Evolutionary conservation across 2,329 filamentous ascomycete species (phyloP).

Genomic region (Paraphaeosphaeria sporulosa): DNA sequence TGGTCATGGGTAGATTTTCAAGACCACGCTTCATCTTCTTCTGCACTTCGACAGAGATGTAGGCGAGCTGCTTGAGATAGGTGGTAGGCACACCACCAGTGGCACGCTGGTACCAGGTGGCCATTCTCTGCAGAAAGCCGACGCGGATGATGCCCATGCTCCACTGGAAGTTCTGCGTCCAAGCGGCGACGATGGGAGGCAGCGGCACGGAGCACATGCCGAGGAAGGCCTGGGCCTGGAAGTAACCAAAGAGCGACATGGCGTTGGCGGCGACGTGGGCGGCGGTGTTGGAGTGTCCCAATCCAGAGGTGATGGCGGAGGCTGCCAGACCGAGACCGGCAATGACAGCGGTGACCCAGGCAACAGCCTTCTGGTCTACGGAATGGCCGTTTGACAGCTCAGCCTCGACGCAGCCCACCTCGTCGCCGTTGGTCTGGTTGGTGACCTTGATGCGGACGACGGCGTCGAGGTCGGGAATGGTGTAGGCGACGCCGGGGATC

Average conservation of each 20-base stretch:
- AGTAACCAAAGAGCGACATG: constrained; percentile 91
- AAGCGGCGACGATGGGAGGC: constrained; percentile 86
- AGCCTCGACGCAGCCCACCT: constrained; percentile 86
- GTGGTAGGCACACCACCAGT: constrained; percentile 87
- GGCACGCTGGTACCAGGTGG: constrained; percentile 94
- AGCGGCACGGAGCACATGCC: constrained; percentile 82
- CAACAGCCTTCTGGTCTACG: constrained; percentile 85
- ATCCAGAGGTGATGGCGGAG: constrained; percentile 86
- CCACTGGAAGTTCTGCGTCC: constrained; percentile 99
- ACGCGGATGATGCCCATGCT: constrained; percentile 94
- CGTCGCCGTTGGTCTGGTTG: constrained; percentile 66
- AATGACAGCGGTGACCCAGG: constrained; percentile 88
- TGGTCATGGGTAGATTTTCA: constrained; percentile 22
- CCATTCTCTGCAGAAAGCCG: constrained; percentile 84
- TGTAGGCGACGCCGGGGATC: constrained; percentile 86
- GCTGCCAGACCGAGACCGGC: constrained; percentile 83
- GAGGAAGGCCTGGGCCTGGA: constrained; percentile 91
- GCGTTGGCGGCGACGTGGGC: constrained; percentile 94
- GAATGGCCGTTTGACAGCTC: constrained; percentile 90
- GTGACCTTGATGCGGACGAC: constrained; percentile 84
- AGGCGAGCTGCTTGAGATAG: constrained; percentile 75
- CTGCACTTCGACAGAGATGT: constrained; percentile 83
- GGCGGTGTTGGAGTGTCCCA: constrained; percentile 92
- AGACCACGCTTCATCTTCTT: constrained; percentile 68
- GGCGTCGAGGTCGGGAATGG: constrained; percentile 89